A percentile compares a stretch with the other conserved stretches of the same genome.
Conservation (phyloP, 176 grass and related monocot genomes). For the Aegilops speltoides region DNA sequence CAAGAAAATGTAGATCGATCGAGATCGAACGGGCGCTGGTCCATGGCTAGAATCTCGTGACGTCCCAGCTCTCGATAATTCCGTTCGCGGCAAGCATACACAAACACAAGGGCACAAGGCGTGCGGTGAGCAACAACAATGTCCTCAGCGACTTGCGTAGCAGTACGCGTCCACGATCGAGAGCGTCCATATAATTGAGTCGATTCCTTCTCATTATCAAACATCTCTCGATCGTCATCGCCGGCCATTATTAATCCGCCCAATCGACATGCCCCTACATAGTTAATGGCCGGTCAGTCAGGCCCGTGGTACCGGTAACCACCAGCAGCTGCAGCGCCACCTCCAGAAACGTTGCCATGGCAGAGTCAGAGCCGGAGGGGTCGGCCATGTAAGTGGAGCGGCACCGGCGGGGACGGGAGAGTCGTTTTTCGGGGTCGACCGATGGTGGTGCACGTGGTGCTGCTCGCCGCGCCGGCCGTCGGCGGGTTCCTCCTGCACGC, state of each 20-base stretch:
- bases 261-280: neutral
- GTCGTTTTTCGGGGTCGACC: no score
- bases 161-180: neutral
- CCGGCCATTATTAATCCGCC: neutral
- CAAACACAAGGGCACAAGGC: neutral
- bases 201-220: neutral
- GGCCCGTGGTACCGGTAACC: neutral
- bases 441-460: conserved; percentile 39
- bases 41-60: neutral
- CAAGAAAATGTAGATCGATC: no score
- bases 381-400: neutral
- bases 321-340: neutral
- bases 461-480: neutral
- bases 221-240: neutral
- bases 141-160: neutral
- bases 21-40: neutral
- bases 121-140: neutral
- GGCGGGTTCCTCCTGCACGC: conserved; percentile 32
- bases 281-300: neutral
- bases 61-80: neutral
- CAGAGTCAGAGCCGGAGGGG: neutral
- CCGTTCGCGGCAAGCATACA: neutral
- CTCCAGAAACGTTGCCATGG: neutral
- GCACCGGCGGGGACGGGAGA: no score
- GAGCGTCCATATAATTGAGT: neutral